phyloP scores from a whole-genome alignment of 2,329 filamentous ascomycete genomes.

The Boeremia exigua region DNA sequence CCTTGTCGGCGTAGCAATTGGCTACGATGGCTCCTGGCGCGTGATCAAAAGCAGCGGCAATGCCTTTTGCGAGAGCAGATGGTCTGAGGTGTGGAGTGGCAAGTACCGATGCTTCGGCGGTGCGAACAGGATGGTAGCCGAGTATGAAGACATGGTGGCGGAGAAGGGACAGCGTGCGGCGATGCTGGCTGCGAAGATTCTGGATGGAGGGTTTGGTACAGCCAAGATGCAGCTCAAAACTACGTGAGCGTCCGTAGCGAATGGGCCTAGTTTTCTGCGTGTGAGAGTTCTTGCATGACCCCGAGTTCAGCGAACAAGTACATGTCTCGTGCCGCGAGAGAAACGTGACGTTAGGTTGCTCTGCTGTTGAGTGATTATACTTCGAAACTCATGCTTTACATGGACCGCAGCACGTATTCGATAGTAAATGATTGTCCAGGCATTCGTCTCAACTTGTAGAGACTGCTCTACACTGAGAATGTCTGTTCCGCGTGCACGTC shows the following conservation, averaged over 20 bases:
- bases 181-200: constrained; percentile 7
- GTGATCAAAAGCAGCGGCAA: constrained; percentile 18
- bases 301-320: no score
- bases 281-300: no score
- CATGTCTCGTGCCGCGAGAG: no score
- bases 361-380: no score
- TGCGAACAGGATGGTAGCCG: constrained; percentile 22
- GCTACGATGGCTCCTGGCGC: constrained; percentile 29
- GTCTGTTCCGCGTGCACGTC: no score
- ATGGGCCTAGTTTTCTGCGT: background rate
- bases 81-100: constrained; percentile 26
- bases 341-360: no score
- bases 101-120: constrained; percentile 23
- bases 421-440: no score
- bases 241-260: background rate
- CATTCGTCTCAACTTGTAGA: no score
- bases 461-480: no score
- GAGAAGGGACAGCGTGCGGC: constrained; percentile 6
- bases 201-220: constrained; percentile 19
- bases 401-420: no score
- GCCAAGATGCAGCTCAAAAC: background rate
- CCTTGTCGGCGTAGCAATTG: constrained; percentile 25
- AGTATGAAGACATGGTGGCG: constrained; percentile 15
- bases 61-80: constrained; percentile 19
- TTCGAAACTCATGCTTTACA: no score